phyloP scores from a whole-genome alignment of 345 rosid genomes.

The Ceriops tagal region DNA sequence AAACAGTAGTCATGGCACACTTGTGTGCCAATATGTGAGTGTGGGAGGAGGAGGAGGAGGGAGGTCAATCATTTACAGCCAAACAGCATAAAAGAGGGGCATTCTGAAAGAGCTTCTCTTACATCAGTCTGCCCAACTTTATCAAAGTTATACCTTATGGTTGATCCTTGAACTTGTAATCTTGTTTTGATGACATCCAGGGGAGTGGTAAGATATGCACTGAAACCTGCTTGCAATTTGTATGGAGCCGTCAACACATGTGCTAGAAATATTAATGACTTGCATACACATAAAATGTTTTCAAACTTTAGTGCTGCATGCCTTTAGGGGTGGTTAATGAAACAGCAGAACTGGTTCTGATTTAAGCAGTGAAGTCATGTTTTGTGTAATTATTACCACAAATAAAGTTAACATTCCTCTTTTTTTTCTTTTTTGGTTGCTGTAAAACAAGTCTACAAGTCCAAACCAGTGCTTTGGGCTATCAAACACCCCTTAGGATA shows the following conservation, averaged over 20 bases:
- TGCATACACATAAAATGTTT: neutral
- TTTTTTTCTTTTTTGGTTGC: neutral
- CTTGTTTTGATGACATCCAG: slow-evolving; percentile 89
- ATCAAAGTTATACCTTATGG: slow-evolving; percentile 48
- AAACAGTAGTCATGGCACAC: neutral
- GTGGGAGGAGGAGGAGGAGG: neutral
- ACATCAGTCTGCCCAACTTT: no score
- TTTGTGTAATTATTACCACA: neutral
- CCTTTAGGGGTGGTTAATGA: neutral
- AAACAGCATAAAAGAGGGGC: no score
- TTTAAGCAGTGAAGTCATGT: neutral
- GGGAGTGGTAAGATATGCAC: slow-evolving; percentile 88
- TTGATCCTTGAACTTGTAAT: slow-evolving; percentile 86
- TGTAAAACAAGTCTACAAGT: neutral
- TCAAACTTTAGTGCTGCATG: slow-evolving; percentile 4
- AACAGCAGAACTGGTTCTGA: neutral
- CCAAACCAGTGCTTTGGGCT: neutral
- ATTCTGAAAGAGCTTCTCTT: no score
- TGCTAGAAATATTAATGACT: slow-evolving; percentile 3
- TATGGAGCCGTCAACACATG: neutral
- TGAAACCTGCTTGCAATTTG: slow-evolving; percentile 50
- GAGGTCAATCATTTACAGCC: neutral
- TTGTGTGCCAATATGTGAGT: neutral
- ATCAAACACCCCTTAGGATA: neutral
- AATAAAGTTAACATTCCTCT: neutral